Base-by-base conservation (phyloP, 2,329 filamentous ascomycete genomes). In the Ophiobolus disseminans region DNA sequence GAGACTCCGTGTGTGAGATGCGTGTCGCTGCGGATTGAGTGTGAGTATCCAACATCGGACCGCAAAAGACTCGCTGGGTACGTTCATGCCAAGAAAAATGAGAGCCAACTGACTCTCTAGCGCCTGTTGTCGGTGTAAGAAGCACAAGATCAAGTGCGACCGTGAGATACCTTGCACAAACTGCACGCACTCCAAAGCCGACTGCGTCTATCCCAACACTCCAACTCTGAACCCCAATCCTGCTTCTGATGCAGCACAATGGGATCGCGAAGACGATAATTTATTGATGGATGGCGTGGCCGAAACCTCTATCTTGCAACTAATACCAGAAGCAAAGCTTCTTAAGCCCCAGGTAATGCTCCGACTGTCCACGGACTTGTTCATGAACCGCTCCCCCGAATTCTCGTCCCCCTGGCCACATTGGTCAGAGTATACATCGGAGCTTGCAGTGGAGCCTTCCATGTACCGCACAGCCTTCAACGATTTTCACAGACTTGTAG, bases 391-490 rank as follows among this genome's bases (percentile, higher is more conserved):
- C 25, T 65, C 63, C 10, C 54, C 61, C 11, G 55, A 48, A 10
- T 41, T 64, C 11, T 44, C 61, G 8, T 66, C 65, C 48, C 66
- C 60, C 3, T 68, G 60, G 58, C 58, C 58, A 10, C 65, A 72
- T 34, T 62, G 77, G 76, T 59, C 58, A 7, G 55, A 60, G 25
- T 62, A 63, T 17, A 53, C 44, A 4, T 62, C 62, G 1, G 65
- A 66, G 7, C 45, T 62, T 16, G 54, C 60, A 6, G 40, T 43
- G 46, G 77, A 77, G 3, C 91, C 91, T 0, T 84, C 87, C 0
- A 83, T 96, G 17, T 86, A 88, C 58, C 82, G 86, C 5, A 91
- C 89, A 1, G 86, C 89, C 0, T 80, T 95, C n/a, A 80, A 83
- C 4, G 90, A 94, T 59, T 87, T 96, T 35, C 81, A 91, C 62